Conservation (phyloP, 2,329 filamentous ascomycete species). For the Talaromyces funiculosus region DNA sequence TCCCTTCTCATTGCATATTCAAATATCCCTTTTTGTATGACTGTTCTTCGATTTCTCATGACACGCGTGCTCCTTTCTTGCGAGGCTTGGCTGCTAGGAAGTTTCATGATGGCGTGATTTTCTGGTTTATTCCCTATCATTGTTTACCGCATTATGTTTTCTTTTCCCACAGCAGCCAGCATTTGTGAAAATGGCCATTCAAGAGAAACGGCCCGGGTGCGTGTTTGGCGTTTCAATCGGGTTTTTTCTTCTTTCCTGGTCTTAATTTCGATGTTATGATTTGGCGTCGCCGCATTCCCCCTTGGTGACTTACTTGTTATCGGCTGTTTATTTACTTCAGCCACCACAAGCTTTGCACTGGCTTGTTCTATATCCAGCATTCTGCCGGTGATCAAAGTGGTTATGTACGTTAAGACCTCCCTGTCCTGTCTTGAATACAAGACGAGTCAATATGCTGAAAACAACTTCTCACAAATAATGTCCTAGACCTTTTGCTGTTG, state of each 20-base stretch:
- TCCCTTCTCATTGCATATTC: slow-evolving; percentile 19
- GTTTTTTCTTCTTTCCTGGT: slow-evolving; percentile 18
- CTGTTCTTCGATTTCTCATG: slow-evolving; percentile 23
- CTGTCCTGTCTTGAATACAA: slow-evolving; percentile 38
- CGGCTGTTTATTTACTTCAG: slow-evolving; percentile 19
- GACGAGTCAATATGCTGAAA: slow-evolving; percentile 40
- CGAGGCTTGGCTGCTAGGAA: slow-evolving; percentile 12
- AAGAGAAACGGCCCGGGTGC: slow-evolving; percentile 29
- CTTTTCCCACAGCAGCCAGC: slow-evolving; percentile 22
- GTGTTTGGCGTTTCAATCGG: slow-evolving; percentile 32
- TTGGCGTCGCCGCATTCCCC: slow-evolving; percentile 28
- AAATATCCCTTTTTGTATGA: slow-evolving; percentile 15
- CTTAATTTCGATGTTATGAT: slow-evolving; percentile 23
- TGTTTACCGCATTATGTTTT: slow-evolving; percentile 7
- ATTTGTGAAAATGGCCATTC: slow-evolving; percentile 29
- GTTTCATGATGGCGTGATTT: neutral
- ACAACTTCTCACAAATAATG: slow-evolving; percentile 41
- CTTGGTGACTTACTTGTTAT: slow-evolving; percentile 20
- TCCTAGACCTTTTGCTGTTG: slow-evolving; percentile 31
- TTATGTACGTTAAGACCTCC: slow-evolving; percentile 48
- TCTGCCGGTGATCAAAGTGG: slow-evolving; percentile 34
- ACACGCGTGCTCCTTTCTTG: slow-evolving; percentile 19
- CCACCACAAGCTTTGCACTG: slow-evolving; percentile 33
- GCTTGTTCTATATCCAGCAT: slow-evolving; percentile 29
- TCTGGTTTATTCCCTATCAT: slow-evolving; percentile 4